Evolutionary conservation across 176 grass and related monocot species (phyloP), one percentile per base, ranked within the genome.

Genomic region (Zoysia japonica): DNA sequence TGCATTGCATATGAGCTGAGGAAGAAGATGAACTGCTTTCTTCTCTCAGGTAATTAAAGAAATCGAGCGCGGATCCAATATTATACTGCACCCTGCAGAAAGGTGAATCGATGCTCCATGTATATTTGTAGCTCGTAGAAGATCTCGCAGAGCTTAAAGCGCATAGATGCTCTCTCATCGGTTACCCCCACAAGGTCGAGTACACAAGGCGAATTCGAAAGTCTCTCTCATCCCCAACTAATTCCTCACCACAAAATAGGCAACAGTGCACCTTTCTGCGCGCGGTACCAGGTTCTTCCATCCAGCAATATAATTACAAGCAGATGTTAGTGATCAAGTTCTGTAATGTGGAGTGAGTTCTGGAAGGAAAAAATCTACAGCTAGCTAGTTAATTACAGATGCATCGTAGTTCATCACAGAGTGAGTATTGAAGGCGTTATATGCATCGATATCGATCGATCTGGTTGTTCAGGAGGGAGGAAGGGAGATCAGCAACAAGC

Each of bases 31-130:
- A 80, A 9, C 47, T 71, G 42, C 38, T 67, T 78, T 19, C 43
- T 63, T 16, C 60, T 75, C 46, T 28, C 28, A 0, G 0, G 28
- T 28, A 44, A 20, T 5, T 16, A 64, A 76, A 81, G 47, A 62
- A 46, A 71, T 64, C 54, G 28, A 28, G 28, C 28, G 38, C 0
- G 47, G 17, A 41, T 63, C 73, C 66, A 43, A 74, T 62, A 63
- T 53, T 11, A 28, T 68, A 69, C 39, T 51, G 36, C 53, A 69
- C 54, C 41, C 52, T 11, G 63, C 28, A 28, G 28, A 80, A 75
- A 75, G 44, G 36, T n/a, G 77, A 55, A 68, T 74, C 67, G 63
- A 62, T 69, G 70, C 80, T 28, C 28, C 28, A 28, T 28, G 28
- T 28, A 28, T 28, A 28, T 28, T 28, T 28, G 28, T 28, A 28